Percentiles rank a stretch among this genome's conserved stretches.
Conservation (phyloP, 352 stramenopile species). For the Saprolegnia diclina region DNA sequence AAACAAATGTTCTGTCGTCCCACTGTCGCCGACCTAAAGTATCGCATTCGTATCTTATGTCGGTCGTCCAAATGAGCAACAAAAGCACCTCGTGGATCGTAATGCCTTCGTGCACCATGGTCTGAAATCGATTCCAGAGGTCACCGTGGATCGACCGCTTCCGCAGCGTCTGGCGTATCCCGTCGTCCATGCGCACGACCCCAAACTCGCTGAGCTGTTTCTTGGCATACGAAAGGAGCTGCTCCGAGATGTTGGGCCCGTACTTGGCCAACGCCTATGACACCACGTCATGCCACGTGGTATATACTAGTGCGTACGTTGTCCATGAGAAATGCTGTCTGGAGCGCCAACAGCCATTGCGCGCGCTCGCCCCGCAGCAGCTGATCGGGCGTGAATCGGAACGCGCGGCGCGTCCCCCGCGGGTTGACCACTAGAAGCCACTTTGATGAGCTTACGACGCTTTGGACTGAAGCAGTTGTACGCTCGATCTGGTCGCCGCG, state of each 20-base stretch:
- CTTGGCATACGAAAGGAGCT: constrained; percentile 16
- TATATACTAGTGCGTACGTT: constrained; percentile 1
- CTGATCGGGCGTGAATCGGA: constrained; percentile 14
- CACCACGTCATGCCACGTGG: not conserved
- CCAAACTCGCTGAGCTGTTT: constrained; percentile 21
- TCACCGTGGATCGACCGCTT: constrained; percentile 27
- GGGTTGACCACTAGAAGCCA: not conserved
- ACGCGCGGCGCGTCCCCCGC: not conserved
- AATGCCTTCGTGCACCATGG: constrained; percentile 10
- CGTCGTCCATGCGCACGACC: constrained; percentile 11
- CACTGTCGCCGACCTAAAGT: not conserved
- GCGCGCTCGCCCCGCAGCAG: constrained; percentile 1
- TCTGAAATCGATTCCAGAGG: constrained; percentile 21
- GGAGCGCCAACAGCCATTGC: constrained; percentile 22
- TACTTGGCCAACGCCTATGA: constrained; percentile 22
- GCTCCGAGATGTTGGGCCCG: constrained; percentile 16
- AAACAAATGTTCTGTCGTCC: not conserved
- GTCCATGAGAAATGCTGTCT: constrained; percentile 24
- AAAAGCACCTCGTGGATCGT: constrained; percentile 1
- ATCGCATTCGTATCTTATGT: not conserved
- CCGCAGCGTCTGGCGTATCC: constrained; percentile 24
- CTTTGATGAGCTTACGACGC: not conserved
- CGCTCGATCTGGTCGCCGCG: constrained; percentile 17
- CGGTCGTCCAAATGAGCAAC: not conserved
- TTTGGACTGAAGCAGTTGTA: not conserved